A percentile compares a stretch with the other conserved stretches of the same genome.
Conservation (phyloP, 345 rosid genomes). For the Atalantia buxifolia region DNA sequence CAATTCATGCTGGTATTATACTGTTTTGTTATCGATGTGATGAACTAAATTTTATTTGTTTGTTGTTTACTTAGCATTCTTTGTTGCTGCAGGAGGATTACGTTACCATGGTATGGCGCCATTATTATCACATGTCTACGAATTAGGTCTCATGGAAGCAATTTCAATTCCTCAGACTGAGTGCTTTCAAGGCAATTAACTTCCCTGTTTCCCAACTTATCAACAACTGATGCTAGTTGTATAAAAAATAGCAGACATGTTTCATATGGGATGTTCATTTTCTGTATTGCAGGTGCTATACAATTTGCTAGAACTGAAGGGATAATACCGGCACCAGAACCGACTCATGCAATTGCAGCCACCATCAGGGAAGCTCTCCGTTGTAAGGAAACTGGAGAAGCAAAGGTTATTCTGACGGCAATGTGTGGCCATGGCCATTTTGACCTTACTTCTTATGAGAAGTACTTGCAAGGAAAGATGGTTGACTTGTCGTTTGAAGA, state of each 20-base stretch:
- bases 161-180: constrained; percentile 78
- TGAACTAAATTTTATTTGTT: neutral
- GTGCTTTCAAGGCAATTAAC: constrained; percentile 66
- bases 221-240: neutral
- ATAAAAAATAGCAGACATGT: neutral
- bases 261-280: neutral
- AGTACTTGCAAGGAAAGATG: constrained; percentile 68
- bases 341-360: constrained; percentile 93
- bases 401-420: constrained; percentile 81
- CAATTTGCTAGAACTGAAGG: constrained; percentile 87
- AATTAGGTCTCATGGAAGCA: constrained; percentile 85
- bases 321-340: constrained; percentile 89
- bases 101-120: constrained; percentile 99
- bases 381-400: constrained; percentile 78
- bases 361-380: constrained; percentile 82
- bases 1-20: constrained; percentile 82
- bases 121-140: constrained; percentile 75
- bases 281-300: constrained; percentile 62
- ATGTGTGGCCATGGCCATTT: constrained; percentile 99
- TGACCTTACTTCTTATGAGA: constrained; percentile 78
- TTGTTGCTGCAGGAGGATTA: constrained; percentile 58
- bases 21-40: neutral
- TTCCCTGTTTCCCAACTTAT: neutral
- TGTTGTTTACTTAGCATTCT: constrained; percentile 4
- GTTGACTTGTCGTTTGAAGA: constrained; percentile 71